Percentiles rank a stretch among this genome's conserved stretches.
phyloP scores from a whole-genome alignment of 169 alveolate genomes.

The Plasmodium berghei region DNA sequence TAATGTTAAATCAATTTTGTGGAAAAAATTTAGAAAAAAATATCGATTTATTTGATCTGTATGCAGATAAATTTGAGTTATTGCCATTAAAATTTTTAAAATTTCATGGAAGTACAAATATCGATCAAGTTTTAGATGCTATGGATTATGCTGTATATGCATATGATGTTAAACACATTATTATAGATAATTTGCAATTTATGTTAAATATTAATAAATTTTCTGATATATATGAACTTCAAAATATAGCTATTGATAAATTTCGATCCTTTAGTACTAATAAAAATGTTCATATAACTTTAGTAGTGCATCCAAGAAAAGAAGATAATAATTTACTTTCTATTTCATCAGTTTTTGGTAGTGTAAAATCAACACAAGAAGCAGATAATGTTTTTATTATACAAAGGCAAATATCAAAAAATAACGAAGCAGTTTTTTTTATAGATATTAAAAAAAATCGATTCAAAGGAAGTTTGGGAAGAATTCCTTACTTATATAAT shows the following conservation, averaged over 20 bases:
- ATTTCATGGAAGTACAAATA: constrained; percentile 94
- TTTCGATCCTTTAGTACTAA: constrained; percentile 93
- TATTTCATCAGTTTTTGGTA: constrained; percentile 94
- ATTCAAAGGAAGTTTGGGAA: constrained; percentile 94
- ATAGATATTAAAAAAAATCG: constrained; percentile 94
- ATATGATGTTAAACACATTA: constrained; percentile 93
- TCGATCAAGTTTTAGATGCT: constrained; percentile 92
- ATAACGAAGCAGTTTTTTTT: constrained; percentile 48
- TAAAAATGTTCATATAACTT: constrained; percentile 92
- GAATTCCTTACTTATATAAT: constrained; percentile 80
- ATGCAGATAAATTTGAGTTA: constrained; percentile 90
- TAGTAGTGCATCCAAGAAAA: constrained; percentile 96
- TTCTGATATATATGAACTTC: constrained; percentile 90
- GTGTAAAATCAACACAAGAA: constrained; percentile 96
- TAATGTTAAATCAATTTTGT: constrained; percentile 92
- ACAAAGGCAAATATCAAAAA: constrained; percentile 88
- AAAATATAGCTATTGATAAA: constrained; percentile 92
- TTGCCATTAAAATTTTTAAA: constrained; percentile 92
- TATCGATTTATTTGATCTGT: constrained; percentile 84
- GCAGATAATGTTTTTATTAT: constrained; percentile 96
- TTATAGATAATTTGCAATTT: constrained; percentile 95
- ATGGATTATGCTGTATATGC: constrained; percentile 95
- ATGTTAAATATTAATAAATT: constrained; percentile 90
- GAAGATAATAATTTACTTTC: constrained; percentile 93
- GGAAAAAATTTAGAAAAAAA: constrained; percentile 86